Conservation (phyloP, 2,329 filamentous ascomycete species). For the Lachnum nothofagi region DNA sequence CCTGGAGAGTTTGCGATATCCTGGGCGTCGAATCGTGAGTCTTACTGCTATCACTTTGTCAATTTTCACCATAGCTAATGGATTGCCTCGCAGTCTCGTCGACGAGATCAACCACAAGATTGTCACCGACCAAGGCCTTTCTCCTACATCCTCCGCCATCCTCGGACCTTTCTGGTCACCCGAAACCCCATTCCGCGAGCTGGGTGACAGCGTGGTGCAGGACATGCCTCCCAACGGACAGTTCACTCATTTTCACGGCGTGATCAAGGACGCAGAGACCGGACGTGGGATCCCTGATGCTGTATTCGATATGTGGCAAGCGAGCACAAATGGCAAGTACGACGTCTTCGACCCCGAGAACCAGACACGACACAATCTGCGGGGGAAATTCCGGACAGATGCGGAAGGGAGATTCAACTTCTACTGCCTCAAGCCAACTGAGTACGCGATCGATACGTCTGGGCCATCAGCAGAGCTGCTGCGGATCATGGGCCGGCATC, state of each 20-base stretch:
- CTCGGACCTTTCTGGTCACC: slow-evolving; percentile 76
- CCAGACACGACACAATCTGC: slow-evolving; percentile 68
- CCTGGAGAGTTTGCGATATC: slow-evolving; percentile 67
- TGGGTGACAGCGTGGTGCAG: slow-evolving; percentile 63
- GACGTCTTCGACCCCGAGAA: slow-evolving; percentile 69
- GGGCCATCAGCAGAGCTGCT: slow-evolving; percentile 51
- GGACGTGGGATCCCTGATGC: slow-evolving; percentile 61
- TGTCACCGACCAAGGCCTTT: slow-evolving; percentile 48
- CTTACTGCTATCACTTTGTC: slow-evolving; percentile 17
- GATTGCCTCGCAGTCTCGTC: slow-evolving; percentile 45
- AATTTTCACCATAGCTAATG: background rate
- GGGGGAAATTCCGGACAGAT: slow-evolving; percentile 69
- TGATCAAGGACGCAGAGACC: slow-evolving; percentile 59
- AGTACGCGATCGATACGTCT: slow-evolving; percentile 65
- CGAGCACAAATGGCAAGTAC: slow-evolving; percentile 70
- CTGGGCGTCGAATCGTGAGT: slow-evolving; percentile 66
- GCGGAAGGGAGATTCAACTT: slow-evolving; percentile 65
- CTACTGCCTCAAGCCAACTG: slow-evolving; percentile 71
- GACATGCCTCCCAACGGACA: slow-evolving; percentile 53
- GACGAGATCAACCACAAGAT: slow-evolving; percentile 41
- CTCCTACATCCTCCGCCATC: slow-evolving; percentile 70
- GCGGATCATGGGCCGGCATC: slow-evolving; percentile 47
- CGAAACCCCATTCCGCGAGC: slow-evolving; percentile 65
- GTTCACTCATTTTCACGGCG: slow-evolving; percentile 63
- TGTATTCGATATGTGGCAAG: slow-evolving; percentile 75